Evolutionary conservation across 208 protist species (phyloP).

Genomic region (Crithidia fasciculata): DNA sequence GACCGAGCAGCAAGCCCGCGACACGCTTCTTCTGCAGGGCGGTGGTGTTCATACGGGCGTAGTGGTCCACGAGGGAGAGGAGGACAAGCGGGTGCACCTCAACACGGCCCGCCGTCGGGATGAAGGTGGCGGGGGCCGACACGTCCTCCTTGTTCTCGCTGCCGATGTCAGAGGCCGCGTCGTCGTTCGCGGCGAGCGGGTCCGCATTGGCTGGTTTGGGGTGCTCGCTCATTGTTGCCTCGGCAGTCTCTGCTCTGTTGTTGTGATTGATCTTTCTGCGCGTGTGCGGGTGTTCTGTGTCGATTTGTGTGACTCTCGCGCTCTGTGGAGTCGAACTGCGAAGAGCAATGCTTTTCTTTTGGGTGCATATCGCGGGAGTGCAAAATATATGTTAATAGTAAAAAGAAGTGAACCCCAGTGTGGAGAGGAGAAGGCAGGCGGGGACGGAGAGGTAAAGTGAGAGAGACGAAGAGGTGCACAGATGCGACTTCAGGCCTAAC

Average conservation of each 20-base stretch:
- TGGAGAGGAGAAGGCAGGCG: no score
- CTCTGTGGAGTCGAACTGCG: not conserved
- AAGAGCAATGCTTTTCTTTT: not conserved
- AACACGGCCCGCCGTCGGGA: constrained; percentile 80
- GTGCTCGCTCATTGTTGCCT: constrained; percentile 18
- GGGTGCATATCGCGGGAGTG: not conserved
- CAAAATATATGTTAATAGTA: no score
- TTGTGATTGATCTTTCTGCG: not conserved
- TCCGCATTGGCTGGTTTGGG: constrained; percentile 12
- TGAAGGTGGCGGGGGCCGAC: constrained; percentile 27
- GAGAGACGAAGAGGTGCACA: no score
- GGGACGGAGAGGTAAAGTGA: no score
- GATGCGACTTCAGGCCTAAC: no score
- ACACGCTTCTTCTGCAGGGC: constrained; percentile 95
- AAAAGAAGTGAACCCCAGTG: no score
- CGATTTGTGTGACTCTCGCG: not conserved
- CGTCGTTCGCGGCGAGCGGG: constrained; percentile 15
- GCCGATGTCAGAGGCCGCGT: constrained; percentile 29
- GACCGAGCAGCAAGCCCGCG: constrained; percentile 97
- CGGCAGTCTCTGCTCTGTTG: not conserved
- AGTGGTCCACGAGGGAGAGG: constrained; percentile 99
- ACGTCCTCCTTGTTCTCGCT: constrained; percentile 31
- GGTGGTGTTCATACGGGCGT: constrained; percentile 96
- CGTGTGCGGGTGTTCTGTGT: no score
- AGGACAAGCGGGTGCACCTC: constrained; percentile 99